Evolutionary conservation across 1,284 basidiomycete genomes (phyloP).

Genomic region (Trichosporon coremiiforme): DNA sequence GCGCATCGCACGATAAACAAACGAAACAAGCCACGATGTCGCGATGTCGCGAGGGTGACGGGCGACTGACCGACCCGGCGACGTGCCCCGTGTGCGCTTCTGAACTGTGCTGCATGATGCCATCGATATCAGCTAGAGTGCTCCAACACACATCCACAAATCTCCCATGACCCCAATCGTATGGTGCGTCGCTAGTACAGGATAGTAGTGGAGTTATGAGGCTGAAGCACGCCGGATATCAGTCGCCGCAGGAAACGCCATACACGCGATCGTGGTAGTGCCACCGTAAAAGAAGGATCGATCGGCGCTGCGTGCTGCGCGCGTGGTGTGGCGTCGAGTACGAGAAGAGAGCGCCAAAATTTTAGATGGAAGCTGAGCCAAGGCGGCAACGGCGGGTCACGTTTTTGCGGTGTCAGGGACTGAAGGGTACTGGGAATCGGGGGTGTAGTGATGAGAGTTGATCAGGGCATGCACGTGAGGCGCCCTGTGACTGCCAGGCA

Average conservation of each 20-base stretch:
- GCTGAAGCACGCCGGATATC: constrained; percentile 1
- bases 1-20: constrained; percentile 10
- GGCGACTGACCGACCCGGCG: constrained; percentile 6
- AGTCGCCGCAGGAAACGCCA: too few relatives aligned
- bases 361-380: not conserved
- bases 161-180: not conserved
- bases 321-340: not conserved
- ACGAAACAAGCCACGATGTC: not conserved
- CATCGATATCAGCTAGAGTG: not conserved
- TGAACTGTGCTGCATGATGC: not conserved
- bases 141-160: not conserved
- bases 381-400: constrained; percentile 9
- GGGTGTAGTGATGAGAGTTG: not conserved
- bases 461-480: constrained; percentile 14
- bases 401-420: constrained; percentile 12
- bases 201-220: not conserved
- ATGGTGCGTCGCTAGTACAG: not conserved
- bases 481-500: constrained; percentile 14
- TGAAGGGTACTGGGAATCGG: not conserved
- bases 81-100: too few relatives aligned
- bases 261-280: not conserved
- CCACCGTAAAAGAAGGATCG: not conserved
- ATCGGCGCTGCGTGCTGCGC: not conserved
- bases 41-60: not conserved
- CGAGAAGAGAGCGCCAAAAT: not conserved